These are phyloP conservation scores for Dacryopinax primogenitus DNA, from an alignment of 768 basidiomycete genomes.

Conservation along the genomic window DNA sequence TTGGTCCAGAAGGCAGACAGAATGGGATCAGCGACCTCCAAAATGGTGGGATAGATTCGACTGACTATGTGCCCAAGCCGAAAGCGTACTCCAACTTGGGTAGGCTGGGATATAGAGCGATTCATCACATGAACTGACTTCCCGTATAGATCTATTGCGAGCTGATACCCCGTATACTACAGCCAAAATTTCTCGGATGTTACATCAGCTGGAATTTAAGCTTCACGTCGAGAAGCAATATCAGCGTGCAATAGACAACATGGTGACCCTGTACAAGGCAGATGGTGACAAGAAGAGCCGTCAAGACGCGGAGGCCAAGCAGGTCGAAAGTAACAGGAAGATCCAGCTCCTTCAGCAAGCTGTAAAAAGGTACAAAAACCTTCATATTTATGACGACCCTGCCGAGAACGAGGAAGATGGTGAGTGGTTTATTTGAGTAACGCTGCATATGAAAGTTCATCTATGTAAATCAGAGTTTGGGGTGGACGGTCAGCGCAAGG, in stretches of 20 bases:
- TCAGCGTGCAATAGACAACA: slow-evolving; percentile 96
- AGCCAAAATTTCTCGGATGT: slow-evolving; percentile 92
- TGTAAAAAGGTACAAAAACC: slow-evolving; percentile 88
- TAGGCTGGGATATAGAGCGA: neutral
- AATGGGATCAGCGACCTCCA: neutral
- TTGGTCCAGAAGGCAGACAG: neutral
- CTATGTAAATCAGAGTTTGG: slow-evolving; percentile 31
- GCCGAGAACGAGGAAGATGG: slow-evolving; percentile 55
- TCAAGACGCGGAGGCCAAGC: slow-evolving; percentile 85
- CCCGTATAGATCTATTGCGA: slow-evolving; percentile 67
- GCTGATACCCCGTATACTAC: slow-evolving; percentile 94
- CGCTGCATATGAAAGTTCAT: neutral
- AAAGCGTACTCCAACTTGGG: slow-evolving; percentile 65
- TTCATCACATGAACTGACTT: neutral
- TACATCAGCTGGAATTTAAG: slow-evolving; percentile 98
- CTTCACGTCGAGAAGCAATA: slow-evolving; percentile 96
- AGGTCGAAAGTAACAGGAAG: slow-evolving; percentile 90
- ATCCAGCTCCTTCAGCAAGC: slow-evolving; percentile 85
- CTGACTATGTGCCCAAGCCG: slow-evolving; percentile 33
- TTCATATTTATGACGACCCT: slow-evolving; percentile 83
- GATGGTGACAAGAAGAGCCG: slow-evolving; percentile 96
- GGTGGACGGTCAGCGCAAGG: slow-evolving; percentile 75
- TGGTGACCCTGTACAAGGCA: slow-evolving; percentile 90
- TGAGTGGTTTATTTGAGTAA: slow-evolving; percentile 22
- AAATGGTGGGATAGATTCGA: neutral